Evolutionary conservation across 768 basidiomycete species (phyloP), one percentile per base, ranked within the genome.

Genomic region (Lactarius quietus): DNA sequence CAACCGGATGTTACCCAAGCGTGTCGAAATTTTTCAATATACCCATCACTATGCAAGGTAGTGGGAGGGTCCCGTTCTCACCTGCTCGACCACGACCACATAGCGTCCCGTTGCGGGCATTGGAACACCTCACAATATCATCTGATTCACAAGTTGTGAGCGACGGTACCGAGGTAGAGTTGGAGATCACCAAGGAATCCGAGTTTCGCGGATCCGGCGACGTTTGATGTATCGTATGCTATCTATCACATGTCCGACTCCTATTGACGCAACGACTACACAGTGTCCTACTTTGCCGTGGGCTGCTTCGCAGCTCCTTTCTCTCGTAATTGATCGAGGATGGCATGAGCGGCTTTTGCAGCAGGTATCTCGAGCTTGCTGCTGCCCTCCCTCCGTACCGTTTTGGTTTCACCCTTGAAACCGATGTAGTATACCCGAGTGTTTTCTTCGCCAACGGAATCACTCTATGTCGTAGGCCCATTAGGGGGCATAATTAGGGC

Each of bases 381-480:
- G 39, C 81, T 81, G n/a, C 77, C 82, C 60, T 89, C 87, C 67
- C 83, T 86, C 68, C 81, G 80, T 20, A 75, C 73, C 20, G 80
- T 78, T 60, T 80, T 78, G 55, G 80, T 78, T 68, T 92, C 89
- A 48, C 92, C 93, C 73, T 86, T 89, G 80, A 95, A 95, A 23
- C 92, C 92, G 51, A 94, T 71, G 71, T 87, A 95, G 72, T 89
- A 95, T 41, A 94, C 75, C 29, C 88, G 78, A 3, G 88, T 84
- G 20, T 76, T 68, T 8, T 90, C 87, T 31, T 82, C 87, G 6
- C 89, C 90, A 5, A 79, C 80, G 2, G 90, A 79, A 48, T 92
- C 84, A 61, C 84, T 85, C 90, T 92, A 67, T 31, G 62, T 33
- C 23, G 53, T 28, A 20, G 29, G 28, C 14, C 53, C 18, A 58